Percentiles rank a stretch among this genome's conserved stretches.
phyloP scores from a whole-genome alignment of 2,329 filamentous ascomycete genomes.

The Venturia pyrina region DNA sequence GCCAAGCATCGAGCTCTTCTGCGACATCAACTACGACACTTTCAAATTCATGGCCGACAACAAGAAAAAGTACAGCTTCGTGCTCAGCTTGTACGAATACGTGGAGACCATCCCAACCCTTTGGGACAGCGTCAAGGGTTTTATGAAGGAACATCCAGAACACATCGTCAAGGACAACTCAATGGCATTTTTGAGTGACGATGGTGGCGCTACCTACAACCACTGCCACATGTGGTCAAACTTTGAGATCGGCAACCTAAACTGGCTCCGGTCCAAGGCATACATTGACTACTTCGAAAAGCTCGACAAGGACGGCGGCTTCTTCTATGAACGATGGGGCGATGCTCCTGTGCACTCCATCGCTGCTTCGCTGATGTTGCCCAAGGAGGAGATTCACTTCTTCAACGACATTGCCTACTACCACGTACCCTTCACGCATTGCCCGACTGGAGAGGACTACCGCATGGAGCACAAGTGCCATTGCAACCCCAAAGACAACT shows the following conservation, averaged over 20 bases:
- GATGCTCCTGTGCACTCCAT: slow-evolving; percentile 99
- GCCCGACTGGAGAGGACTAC: slow-evolving; percentile 79
- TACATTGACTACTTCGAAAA: slow-evolving; percentile 87
- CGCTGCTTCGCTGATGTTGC: slow-evolving; percentile 73
- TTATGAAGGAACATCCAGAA: slow-evolving; percentile 82
- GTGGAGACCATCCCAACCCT: slow-evolving; percentile 91
- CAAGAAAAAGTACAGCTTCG: slow-evolving; percentile 97
- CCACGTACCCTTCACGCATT: slow-evolving; percentile 96
- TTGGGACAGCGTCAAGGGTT: slow-evolving; percentile 92
- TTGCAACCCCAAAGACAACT: slow-evolving; percentile 94
- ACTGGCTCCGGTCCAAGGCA: slow-evolving; percentile 82
- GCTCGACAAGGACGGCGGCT: slow-evolving; percentile 83
- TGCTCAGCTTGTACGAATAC: slow-evolving; percentile 92
- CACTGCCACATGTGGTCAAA: slow-evolving; percentile 99
- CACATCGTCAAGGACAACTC: slow-evolving; percentile 77
- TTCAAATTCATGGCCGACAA: slow-evolving; percentile 96
- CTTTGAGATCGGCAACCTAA: slow-evolving; percentile 89
- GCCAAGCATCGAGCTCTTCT: slow-evolving; percentile 91
- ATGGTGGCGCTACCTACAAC: slow-evolving; percentile 87
- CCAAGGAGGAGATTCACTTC: slow-evolving; percentile 93
- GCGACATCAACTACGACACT: slow-evolving; percentile 89
- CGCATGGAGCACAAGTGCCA: slow-evolving; percentile 80
- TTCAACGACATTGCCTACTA: slow-evolving; percentile 99
- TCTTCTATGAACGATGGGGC: slow-evolving; percentile 98
- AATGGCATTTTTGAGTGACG: slow-evolving; percentile 84